Evolutionary conservation across 169 alveolate genomes (phyloP).

Genomic region (Cryptosporidium xiaoi): DNA sequence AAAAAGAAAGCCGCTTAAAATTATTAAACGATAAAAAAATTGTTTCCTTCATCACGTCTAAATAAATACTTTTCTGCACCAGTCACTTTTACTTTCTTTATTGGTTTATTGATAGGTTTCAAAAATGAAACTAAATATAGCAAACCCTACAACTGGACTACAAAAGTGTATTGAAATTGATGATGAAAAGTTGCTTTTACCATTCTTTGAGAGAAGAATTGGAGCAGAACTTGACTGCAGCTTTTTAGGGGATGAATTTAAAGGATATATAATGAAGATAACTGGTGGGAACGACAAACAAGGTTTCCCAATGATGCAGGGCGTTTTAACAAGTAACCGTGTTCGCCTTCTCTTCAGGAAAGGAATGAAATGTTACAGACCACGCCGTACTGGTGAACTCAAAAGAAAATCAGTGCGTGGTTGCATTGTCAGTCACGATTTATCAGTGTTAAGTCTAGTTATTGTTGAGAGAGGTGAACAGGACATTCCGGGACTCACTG

Average conservation of each 20-base stretch:
- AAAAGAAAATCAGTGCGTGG: slow-evolving; percentile 99
- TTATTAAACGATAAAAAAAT: too few species aligned
- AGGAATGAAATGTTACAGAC: slow-evolving; percentile 96
- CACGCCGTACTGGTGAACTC: slow-evolving; percentile 97
- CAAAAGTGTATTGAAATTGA: slow-evolving; percentile 98
- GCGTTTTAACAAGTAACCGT: slow-evolving; percentile 91
- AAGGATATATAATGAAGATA: slow-evolving; percentile 95
- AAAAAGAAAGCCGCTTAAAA: neutral
- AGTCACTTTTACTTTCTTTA: neutral
- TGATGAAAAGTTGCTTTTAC: slow-evolving; percentile 97
- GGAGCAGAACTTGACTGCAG: slow-evolving; percentile 98
- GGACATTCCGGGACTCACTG: slow-evolving; percentile 97
- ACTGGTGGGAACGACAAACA: slow-evolving; percentile 99
- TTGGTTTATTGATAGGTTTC: slow-evolving; percentile 62
- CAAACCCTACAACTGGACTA: slow-evolving; percentile 95
- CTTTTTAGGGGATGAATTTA: slow-evolving; percentile 96
- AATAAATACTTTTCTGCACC: neutral
- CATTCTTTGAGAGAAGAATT: slow-evolving; percentile 97
- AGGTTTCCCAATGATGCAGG: slow-evolving; percentile 99
- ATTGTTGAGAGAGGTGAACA: slow-evolving; percentile 97
- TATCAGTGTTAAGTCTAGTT: slow-evolving; percentile 95
- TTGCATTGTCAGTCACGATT: slow-evolving; percentile 98
- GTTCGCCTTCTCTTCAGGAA: slow-evolving; percentile 86
- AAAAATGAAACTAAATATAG: slow-evolving; percentile 94
- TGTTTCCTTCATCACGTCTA: slow-evolving; percentile 4